Evolutionary conservation across 257 asterid species (phyloP), one percentile per base, ranked within the genome.

Genomic region (Lavandula angustifolia): DNA sequence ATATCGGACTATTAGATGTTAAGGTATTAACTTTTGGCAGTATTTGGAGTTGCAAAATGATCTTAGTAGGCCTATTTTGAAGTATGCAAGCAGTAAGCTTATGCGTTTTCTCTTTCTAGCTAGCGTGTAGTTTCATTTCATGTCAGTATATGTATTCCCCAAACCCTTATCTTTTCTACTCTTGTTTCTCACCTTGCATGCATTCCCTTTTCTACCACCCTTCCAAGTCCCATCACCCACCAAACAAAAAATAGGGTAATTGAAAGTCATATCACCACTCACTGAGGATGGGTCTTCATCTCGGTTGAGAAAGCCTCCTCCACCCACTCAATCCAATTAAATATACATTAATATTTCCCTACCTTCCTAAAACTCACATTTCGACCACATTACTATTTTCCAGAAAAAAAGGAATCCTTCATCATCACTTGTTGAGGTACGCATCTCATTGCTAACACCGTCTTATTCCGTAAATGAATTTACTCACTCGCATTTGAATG

Each of bases 301-400:
- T 79, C 64, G 59, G 84, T 71, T 64, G 69, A 73, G 83, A 73
- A 75, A 83, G 60, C 81, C 88, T 90, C 96, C 76, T 79, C 96
- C 96, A 90, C 92, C 90, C 90, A 83, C 87, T 73, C 57, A 43
- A 65, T 66, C 79, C 78, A 13, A 55, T 66, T 35, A 27, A 12
- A 14, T 32, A 6, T 18, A 2, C 29, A 2, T 48, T 58, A 18
- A 9, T 34, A 17, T 3, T 44, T 11, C 13, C 48, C 4, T 54
- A 37, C 67, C 60, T 6, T 12, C 34, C 12, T 51, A 50, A 4
- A 14, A 48, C 5, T 7, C 46, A 37, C 40, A 27, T 38, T 27
- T 50, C n/a, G n/a, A n/a, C n/a, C n/a, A 44, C 73, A 40, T 59
- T 56, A 65, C 75, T 64, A 70, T 70, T 74, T 73, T 76, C 77